phyloP scores from a whole-genome alignment of 306 rosid genomes.

The Albizia julibrissin region DNA sequence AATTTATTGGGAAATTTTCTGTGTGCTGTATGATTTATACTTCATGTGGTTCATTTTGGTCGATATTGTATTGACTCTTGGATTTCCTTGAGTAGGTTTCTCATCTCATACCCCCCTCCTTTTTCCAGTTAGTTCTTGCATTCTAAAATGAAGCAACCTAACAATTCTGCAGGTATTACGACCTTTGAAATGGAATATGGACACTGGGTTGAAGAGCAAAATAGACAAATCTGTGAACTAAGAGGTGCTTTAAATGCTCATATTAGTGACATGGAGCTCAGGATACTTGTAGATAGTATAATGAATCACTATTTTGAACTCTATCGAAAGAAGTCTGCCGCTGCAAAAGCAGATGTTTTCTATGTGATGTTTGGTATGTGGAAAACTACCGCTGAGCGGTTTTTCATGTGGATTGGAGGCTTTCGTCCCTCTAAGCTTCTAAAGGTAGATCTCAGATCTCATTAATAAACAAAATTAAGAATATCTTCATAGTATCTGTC shows the following conservation, averaged over 20 bases:
- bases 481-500: constrained; percentile 9
- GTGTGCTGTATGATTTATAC: not conserved
- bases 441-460: constrained; percentile 54
- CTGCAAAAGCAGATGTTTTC: constrained; percentile 89
- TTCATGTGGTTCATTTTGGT: constrained; percentile 11
- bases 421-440: constrained; percentile 96
- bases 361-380: constrained; percentile 93
- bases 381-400: constrained; percentile 88
- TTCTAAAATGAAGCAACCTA: constrained; percentile 31
- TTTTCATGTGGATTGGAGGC: constrained; percentile 98
- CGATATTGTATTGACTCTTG: not conserved
- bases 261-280: constrained; percentile 76
- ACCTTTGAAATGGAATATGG: constrained; percentile 90
- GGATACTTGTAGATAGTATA: constrained; percentile 66
- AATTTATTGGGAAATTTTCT: constrained; percentile 1
- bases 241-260: constrained; percentile 67
- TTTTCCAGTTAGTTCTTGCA: constrained; percentile 17
- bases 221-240: constrained; percentile 65
- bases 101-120: not conserved
- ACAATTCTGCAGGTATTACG: constrained; percentile 57
- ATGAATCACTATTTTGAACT: constrained; percentile 78
- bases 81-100: constrained; percentile 6
- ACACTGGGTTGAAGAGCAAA: constrained; percentile 91
- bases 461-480: not conserved
- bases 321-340: constrained; percentile 79